Base-by-base conservation (phyloP, 805 yeast species). In the Deakozyma indianensis region DNA sequence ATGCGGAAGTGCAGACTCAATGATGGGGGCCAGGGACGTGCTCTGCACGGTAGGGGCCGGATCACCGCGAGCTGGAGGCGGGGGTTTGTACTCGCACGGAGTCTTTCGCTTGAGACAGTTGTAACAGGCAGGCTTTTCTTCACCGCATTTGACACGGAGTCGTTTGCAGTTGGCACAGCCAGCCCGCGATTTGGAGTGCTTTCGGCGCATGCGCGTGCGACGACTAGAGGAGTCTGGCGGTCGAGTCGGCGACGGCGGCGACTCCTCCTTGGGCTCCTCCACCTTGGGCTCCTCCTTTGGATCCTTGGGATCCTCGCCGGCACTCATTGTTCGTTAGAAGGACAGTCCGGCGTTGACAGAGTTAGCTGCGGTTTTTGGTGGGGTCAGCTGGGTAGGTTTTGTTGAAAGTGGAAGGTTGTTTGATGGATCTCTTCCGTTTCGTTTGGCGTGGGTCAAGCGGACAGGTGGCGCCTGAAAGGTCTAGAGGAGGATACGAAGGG, bases 121-220 rank as follows among this genome's bases (percentile, higher is more conserved):
- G 46, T 56, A 55, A 52, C 79, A 74, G 43, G 64, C 62, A 3
- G 77, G 78, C 15, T 69, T 59, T 23, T 64, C 63, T 53, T 74
- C 78, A 54, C 74, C 78, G 56, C 78, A 74, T 50, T 73, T 74
- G 53, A 73, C 71, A 35, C 77, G 64, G 41, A 77, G 65, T 42
- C 67, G 66, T 52, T 73, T 74, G 56, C 78, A 74, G 15, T 77
- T 74, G 2, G 73, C 75, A 58, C 84, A 78, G 11, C 84, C 84
- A 45, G 72, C 56, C 53, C 78, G 83, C 4, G 81, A 75, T 61
- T 78, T 78, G 47, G 77, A 63, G 57, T 78, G 84, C 16, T 32
- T 32, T 7, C 38, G 28, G 11, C 28, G 28, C 11, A 14, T 25
- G 11, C 28, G 28, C 28, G 7, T 25, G 28, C 28, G 28, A 7